These are phyloP conservation scores for Termitomyces heimii DNA, from an alignment of 768 basidiomycete genomes.

Conservation along the genomic window DNA sequence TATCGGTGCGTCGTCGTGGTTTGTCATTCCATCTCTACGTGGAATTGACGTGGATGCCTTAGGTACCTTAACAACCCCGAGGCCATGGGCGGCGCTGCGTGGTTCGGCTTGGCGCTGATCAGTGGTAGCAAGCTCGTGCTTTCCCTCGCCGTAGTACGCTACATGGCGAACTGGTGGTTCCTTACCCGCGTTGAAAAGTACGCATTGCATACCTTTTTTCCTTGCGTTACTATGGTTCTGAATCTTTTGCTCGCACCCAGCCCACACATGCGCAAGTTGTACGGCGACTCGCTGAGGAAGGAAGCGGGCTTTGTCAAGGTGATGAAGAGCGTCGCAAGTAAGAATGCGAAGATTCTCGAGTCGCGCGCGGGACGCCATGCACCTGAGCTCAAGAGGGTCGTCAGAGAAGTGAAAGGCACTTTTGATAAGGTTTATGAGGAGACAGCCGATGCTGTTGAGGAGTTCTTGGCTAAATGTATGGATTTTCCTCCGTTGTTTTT, in stretches of 20 bases:
- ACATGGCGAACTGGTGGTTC: conserved; percentile 96
- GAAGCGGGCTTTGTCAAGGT: conserved; percentile 98
- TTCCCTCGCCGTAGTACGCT: conserved; percentile 74
- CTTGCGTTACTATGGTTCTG: too few relatives aligned
- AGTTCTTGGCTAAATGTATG: conserved; percentile 88
- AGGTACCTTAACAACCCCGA: conserved; percentile 95
- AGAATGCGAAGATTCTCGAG: conserved; percentile 73
- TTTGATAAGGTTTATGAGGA: conserved; percentile 96
- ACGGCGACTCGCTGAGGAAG: conserved; percentile 89
- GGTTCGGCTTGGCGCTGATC: conserved; percentile 90
- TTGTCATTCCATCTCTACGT: not conserved
- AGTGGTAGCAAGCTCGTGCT: conserved; percentile 92
- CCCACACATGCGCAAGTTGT: conserved; percentile 97
- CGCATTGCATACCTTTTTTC: too few relatives aligned
- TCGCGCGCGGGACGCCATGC: conserved; percentile 75
- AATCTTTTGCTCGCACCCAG: too few relatives aligned
- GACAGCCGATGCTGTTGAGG: conserved; percentile 88
- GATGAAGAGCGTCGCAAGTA: conserved; percentile 87
- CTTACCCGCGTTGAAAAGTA: conserved; percentile 87
- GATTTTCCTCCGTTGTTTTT: not conserved
- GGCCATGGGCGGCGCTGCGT: conserved; percentile 91
- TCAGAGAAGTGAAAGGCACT: conserved; percentile 87
- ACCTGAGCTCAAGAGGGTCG: conserved; percentile 73
- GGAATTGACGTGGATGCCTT: not conserved
- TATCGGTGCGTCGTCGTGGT: conserved; percentile 59